phyloP scores from a whole-genome alignment of 2,329 filamentous ascomycete species.

The Aspergillus quadrilineatus region DNA sequence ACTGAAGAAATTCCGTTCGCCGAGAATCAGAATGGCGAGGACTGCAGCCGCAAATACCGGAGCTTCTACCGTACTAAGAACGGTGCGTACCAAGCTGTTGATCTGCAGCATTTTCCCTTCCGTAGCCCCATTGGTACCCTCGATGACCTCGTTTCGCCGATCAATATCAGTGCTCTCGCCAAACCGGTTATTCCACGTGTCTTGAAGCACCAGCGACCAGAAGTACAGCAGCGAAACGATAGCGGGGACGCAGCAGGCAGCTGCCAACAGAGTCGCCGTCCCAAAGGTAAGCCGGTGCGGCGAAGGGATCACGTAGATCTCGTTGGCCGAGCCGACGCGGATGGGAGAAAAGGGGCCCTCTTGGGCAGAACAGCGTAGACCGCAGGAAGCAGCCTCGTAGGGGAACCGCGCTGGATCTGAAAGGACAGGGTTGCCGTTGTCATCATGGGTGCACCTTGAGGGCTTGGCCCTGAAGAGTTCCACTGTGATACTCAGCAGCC shows the following conservation, averaged over 20 bases:
- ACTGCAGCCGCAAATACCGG: slow-evolving; percentile 5
- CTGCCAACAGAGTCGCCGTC: not conserved
- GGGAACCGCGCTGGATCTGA: not conserved
- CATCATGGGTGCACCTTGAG: not conserved
- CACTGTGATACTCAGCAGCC: slow-evolving; percentile 5
- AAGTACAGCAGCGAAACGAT: slow-evolving; percentile 1
- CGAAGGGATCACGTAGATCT: slow-evolving; percentile 5
- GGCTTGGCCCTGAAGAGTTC: slow-evolving; percentile 3
- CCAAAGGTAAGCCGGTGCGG: slow-evolving; percentile 5
- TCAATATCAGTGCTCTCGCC: not conserved
- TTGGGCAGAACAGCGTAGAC: not conserved
- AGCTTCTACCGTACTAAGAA: slow-evolving; percentile 4
- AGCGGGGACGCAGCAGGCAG: slow-evolving; percentile 3
- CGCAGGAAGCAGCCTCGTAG: not conserved
- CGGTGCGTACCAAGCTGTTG: not conserved
- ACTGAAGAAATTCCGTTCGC: slow-evolving; percentile 6
- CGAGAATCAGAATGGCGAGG: slow-evolving; percentile 1
- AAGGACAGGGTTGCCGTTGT: not conserved
- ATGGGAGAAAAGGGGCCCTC: slow-evolving; percentile 2
- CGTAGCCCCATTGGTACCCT: slow-evolving; percentile 4
- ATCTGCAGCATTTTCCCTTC: slow-evolving; percentile 6
- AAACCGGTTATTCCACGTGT: not conserved
- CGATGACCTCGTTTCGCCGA: not conserved
- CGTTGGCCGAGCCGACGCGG: not conserved
- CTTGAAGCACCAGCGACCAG: slow-evolving; percentile 1